Percentiles rank a stretch among this genome's conserved stretches.
phyloP scores from a whole-genome alignment of 75 land plant genomes.

The Selaginella tamariscina region DNA sequence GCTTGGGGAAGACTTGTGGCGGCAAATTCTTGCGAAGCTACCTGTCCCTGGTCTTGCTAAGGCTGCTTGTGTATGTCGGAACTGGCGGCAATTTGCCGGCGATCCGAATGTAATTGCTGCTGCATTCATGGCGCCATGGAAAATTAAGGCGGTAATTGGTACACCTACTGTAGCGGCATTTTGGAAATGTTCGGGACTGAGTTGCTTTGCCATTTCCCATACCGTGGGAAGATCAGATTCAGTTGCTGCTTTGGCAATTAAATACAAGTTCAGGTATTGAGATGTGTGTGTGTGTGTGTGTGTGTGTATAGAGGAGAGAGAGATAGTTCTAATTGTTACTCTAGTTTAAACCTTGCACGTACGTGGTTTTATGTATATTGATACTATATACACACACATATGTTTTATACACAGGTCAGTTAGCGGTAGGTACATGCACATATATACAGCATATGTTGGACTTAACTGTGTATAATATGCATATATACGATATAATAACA shows the following conservation, averaged over 20 bases:
- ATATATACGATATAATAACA: no score
- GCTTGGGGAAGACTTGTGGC: slow-evolving; percentile 54
- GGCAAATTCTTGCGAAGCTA: slow-evolving; percentile 45
- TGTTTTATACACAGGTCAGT: no score
- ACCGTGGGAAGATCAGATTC: slow-evolving; percentile 44
- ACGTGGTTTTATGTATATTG: no score
- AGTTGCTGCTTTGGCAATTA: slow-evolving; percentile 71
- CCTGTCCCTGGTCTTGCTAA: slow-evolving; percentile 47
- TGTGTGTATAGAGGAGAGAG: no score
- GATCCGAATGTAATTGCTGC: slow-evolving; percentile 35
- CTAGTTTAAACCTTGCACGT: no score
- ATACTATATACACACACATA: no score
- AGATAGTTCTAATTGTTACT: no score
- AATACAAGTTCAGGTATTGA: slow-evolving; percentile 70
- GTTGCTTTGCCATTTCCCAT: slow-evolving; percentile 75
- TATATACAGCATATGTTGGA: no score
- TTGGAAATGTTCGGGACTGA: slow-evolving; percentile 46
- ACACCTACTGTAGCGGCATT: slow-evolving; percentile 44
- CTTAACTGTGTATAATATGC: no score
- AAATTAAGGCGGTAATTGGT: slow-evolving; percentile 47
- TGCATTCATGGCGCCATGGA: slow-evolving; percentile 64
- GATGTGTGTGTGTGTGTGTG: neutral
- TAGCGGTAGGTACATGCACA: no score
- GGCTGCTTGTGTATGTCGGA: slow-evolving; percentile 72
- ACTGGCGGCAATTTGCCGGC: slow-evolving; percentile 56